phyloP scores from a whole-genome alignment of 140 eudicot genomes.

The Flaveria floridana region DNA sequence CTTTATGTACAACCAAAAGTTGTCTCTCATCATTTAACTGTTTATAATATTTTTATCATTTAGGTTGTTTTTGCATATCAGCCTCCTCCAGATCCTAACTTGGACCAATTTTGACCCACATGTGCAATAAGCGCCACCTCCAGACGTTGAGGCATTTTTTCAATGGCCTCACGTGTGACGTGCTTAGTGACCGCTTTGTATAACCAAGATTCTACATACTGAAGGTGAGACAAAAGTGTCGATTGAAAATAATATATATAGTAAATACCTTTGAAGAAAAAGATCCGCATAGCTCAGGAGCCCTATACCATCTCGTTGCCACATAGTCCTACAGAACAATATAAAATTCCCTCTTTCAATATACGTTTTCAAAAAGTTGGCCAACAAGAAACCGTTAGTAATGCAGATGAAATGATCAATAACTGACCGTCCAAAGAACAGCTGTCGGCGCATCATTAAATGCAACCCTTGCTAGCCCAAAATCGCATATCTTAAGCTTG shows the following conservation, averaged over 20 bases:
- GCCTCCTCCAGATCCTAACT: not conserved
- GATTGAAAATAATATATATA: not conserved
- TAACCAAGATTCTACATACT: slow-evolving; percentile 5
- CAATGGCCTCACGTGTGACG: no score
- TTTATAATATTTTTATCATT: not conserved
- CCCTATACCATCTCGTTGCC: slow-evolving; percentile 99
- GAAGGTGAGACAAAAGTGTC: slow-evolving; percentile 7
- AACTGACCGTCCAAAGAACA: slow-evolving; percentile 84
- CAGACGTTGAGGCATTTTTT: not conserved
- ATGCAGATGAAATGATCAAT: not conserved
- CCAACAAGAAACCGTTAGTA: not conserved
- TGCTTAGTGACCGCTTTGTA: not conserved
- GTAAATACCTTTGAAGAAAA: slow-evolving; percentile 76
- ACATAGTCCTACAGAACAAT: slow-evolving; percentile 70
- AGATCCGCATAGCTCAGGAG: slow-evolving; percentile 95
- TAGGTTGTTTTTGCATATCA: not conserved
- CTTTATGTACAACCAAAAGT: not conserved
- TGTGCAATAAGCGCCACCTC: not conserved
- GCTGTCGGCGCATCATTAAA: slow-evolving; percentile 91
- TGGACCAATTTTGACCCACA: not conserved
- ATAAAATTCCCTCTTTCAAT: not conserved
- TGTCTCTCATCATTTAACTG: not conserved
- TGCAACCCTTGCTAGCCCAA: slow-evolving; percentile 94
- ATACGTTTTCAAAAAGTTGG: not conserved
- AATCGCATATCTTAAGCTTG: slow-evolving; percentile 87